Evolutionary conservation across 352 stramenopile species (phyloP).

Genomic region (Phytophthora citricola): DNA sequence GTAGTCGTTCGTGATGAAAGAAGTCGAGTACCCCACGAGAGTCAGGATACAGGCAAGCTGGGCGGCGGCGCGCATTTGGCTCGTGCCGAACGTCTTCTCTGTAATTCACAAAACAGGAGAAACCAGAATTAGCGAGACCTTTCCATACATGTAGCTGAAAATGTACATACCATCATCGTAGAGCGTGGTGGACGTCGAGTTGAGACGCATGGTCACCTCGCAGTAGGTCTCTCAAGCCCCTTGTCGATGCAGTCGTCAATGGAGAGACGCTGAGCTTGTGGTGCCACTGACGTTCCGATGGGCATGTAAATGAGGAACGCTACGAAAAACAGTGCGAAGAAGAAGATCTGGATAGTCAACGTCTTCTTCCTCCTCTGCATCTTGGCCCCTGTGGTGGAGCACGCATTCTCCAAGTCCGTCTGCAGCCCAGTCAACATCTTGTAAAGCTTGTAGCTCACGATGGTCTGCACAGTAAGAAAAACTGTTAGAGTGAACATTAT

Average conservation of each 20-base stretch:
- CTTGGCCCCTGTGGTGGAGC: conserved; percentile 30
- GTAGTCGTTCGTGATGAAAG: conserved; percentile 72
- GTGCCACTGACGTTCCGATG: conserved; percentile 42
- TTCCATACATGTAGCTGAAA: not conserved
- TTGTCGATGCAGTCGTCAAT: conserved; percentile 62
- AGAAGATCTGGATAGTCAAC: conserved; percentile 47
- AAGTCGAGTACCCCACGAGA: conserved; percentile 74
- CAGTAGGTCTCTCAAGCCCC: conserved; percentile 66
- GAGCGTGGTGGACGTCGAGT: conserved; percentile 71
- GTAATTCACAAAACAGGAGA: not conserved
- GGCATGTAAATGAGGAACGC: conserved; percentile 72
- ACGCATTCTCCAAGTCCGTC: conserved; percentile 41
- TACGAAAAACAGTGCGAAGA: conserved; percentile 59
- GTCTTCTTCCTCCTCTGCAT: conserved; percentile 47
- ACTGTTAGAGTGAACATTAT: not conserved
- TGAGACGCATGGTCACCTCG: conserved; percentile 55
- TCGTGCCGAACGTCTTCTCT: conserved; percentile 57
- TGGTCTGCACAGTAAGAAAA: conserved; percentile 27
- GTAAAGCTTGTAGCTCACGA: conserved; percentile 63
- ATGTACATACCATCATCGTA: conserved; percentile 66
- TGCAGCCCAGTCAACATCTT: conserved; percentile 37
- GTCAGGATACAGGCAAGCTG: conserved; percentile 77
- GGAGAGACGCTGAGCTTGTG: conserved; percentile 36
- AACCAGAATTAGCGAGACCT: not conserved
- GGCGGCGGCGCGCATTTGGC: conserved; percentile 68